These are phyloP conservation scores for Aeschynomene evenia DNA, from an alignment of 306 rosid species.

Conservation along the genomic window DNA sequence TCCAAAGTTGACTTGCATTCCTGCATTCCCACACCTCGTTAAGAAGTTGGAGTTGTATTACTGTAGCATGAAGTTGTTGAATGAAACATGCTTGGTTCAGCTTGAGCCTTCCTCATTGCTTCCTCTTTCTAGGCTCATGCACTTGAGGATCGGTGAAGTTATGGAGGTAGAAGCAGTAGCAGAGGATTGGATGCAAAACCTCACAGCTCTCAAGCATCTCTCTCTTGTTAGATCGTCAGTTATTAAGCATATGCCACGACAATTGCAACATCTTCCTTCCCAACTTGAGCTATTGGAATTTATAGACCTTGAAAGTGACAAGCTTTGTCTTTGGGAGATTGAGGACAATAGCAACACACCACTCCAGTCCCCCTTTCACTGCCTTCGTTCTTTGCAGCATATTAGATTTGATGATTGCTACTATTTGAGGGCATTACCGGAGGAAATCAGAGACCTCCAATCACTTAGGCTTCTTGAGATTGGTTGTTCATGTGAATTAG, in stretches of 20 bases:
- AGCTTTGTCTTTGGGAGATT: neutral
- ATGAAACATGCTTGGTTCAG: neutral
- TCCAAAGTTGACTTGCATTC: neutral
- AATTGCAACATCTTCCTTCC: neutral
- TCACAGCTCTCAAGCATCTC: neutral
- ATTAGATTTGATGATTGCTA: neutral
- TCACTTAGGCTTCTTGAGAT: neutral
- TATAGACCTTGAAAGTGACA: neutral
- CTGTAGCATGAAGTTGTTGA: neutral
- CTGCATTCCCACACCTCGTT: neutral
- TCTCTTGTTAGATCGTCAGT: neutral
- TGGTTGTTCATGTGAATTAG: fast-evolving
- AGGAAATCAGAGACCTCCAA: neutral
- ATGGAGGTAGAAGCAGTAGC: neutral
- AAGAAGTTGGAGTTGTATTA: neutral
- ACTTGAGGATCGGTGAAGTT: neutral
- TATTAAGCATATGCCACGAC: neutral
- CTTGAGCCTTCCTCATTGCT: neutral
- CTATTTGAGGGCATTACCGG: neutral
- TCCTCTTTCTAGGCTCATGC: neutral
- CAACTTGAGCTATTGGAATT: neutral
- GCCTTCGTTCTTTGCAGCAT: neutral
- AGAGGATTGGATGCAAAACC: neutral
- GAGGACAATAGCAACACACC: neutral
- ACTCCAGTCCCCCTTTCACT: neutral